These are phyloP conservation scores for Rubia occidens DNA, from an alignment of 305 asterid species.

Conservation along the genomic window DNA sequence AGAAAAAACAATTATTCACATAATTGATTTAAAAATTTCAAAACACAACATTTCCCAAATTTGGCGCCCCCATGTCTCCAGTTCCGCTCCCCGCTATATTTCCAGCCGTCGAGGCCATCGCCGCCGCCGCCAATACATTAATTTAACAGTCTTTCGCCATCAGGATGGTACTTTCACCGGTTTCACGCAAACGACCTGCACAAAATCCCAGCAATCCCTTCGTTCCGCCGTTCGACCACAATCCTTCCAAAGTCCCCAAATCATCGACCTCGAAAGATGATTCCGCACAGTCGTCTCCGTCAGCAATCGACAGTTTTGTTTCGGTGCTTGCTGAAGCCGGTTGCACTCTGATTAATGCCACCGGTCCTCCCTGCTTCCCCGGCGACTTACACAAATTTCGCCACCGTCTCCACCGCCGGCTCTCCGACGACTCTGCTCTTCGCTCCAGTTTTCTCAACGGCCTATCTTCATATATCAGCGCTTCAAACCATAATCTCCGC, in stretches of 20 bases:
- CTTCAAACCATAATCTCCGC: slow-evolving; percentile 40
- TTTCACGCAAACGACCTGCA: slow-evolving; percentile 49
- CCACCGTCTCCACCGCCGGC: slow-evolving; percentile 37
- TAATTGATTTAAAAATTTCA: not conserved
- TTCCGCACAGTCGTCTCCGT: slow-evolving; percentile 17
- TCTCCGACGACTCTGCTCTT: slow-evolving; percentile 41
- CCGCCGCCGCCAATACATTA: not conserved
- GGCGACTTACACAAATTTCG: slow-evolving; percentile 58
- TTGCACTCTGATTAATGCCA: slow-evolving; percentile 49
- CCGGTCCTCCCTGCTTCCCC: slow-evolving; percentile 63
- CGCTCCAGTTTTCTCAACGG: slow-evolving; percentile 54
- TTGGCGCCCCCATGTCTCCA: not conserved
- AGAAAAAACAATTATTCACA: no score
- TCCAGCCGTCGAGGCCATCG: not conserved
- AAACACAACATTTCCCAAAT: slow-evolving; percentile 11
- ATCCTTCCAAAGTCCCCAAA: slow-evolving; percentile 42
- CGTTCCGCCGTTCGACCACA: slow-evolving; percentile 46
- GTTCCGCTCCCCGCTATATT: not conserved
- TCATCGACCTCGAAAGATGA: slow-evolving; percentile 16
- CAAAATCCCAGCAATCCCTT: slow-evolving; percentile 29
- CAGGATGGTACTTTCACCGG: slow-evolving; percentile 21
- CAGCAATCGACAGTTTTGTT: slow-evolving; percentile 34
- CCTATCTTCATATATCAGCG: slow-evolving; percentile 40
- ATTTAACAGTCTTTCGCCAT: not conserved
- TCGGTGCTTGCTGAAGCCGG: slow-evolving; percentile 70